Base-by-base conservation (phyloP, 495 filamentous ascomycete genomes). In the Aspergillus cristatus region DNA sequence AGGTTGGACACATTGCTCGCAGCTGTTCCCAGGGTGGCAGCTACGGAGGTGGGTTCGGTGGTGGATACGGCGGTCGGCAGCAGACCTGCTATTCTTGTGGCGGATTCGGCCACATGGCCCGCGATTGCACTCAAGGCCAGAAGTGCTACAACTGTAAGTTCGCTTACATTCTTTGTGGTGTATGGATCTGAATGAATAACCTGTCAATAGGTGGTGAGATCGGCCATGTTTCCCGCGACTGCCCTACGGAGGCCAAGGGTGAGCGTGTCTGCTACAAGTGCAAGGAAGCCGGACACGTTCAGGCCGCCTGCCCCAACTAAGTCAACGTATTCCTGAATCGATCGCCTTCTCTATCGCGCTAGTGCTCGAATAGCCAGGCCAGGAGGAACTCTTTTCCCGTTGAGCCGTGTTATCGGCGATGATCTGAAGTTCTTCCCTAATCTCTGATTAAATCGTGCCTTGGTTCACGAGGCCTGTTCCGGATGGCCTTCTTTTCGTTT, bases 221-320 rank as follows among this genome's bases (percentile, higher is more conserved):
- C 35, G 91, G 91, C 43, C 91, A 97, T 65, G 75, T 96, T 48
- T 89, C 84, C 42, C 84, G 91, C 38, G 91, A 98, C 57, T 98
- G 91, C 74, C 84, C 87, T 38, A 84, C 87, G 48, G 90, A 94
- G 63, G 78, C 81, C 34, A 74, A 76, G 42, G 78, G 77, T 55
- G 91, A 97, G 74, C 86, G 93, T 51, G 87, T 90, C 55, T 98
- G 91, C 79, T 98, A 98, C 73, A 91, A 90, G 68, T 97, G 91
- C 86, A 93, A 95, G 76, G 85, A 95, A 69, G 81, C 88, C 41
- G 91, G 91, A 52, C 91, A 98, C 70, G 79, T 97, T 54, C 91
- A 96, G 76, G 75, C 86, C 41, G 74, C 81, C 47, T 98, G 91
- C 78, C 82, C 87, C 41, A 86, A 85, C 62, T 81, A 72, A 60